phyloP scores from a whole-genome alignment of 805 yeast species.

The Yarrowia osloensis region DNA sequence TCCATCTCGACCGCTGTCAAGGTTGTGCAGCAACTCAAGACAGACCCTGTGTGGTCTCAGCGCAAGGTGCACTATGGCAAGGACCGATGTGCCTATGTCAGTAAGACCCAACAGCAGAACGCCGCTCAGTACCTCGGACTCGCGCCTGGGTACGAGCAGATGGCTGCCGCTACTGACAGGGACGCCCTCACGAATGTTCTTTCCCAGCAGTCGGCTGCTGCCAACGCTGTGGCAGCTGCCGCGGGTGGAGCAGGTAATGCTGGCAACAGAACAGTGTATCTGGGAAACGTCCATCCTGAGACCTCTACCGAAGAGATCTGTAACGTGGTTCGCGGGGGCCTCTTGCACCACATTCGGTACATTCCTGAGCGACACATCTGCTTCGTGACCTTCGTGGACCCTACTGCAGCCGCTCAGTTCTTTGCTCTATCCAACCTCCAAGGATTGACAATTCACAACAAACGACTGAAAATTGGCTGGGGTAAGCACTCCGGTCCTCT shows the following conservation, averaged over 20 bases:
- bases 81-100: conserved; percentile 86
- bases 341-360: conserved; percentile 78
- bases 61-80: conserved; percentile 88
- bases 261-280: conserved; percentile 90
- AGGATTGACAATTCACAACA: conserved; percentile 81
- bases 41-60: conserved; percentile 65
- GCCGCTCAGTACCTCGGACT: conserved; percentile 93
- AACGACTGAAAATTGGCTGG: conserved; percentile 94
- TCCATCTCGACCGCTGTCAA: conserved; percentile 83
- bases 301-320: conserved; percentile 90
- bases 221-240: conserved; percentile 93
- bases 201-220: conserved; percentile 93
- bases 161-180: conserved; percentile 67
- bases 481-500: conserved; percentile 95
- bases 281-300: conserved; percentile 87
- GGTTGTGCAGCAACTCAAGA: conserved; percentile 67
- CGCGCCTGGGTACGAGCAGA: conserved; percentile 84
- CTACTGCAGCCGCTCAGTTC: conserved; percentile 96
- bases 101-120: conserved; percentile 93
- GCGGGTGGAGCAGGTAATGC: conserved; percentile 91
- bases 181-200: conserved; percentile 52
- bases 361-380: conserved; percentile 86
- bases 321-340: conserved; percentile 94
- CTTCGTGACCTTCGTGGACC: conserved; percentile 92
- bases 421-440: conserved; percentile 91